Percentiles rank a stretch among this genome's conserved stretches.
Conservation (phyloP, 495 filamentous ascomycete species). For the Choiromyces venosus region DNA sequence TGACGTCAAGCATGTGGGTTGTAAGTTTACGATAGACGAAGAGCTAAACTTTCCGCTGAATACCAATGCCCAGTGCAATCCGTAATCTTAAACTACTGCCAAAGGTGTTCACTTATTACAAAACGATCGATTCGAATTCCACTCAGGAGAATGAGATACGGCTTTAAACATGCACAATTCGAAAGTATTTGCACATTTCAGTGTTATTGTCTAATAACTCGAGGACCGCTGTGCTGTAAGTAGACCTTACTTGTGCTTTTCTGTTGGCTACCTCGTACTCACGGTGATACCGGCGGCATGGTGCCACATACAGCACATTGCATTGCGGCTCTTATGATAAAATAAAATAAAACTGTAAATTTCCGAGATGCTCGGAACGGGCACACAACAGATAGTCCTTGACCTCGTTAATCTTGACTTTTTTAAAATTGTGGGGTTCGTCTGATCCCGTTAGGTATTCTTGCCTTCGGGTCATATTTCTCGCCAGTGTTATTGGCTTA, state of each 20-base stretch:
- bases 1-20: not conserved
- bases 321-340: not conserved
- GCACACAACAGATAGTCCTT: not conserved
- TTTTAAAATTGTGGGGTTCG: not conserved
- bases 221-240: not conserved
- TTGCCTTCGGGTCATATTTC: not conserved
- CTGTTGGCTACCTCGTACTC: not conserved
- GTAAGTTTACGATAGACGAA: not conserved
- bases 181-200: not conserved
- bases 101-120: not conserved
- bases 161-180: not conserved
- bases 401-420: not conserved
- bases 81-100: not conserved
- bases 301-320: not conserved
- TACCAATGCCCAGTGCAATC: not conserved
- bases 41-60: not conserved
- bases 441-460: not conserved
- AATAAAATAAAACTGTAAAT: not conserved
- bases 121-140: not conserved
- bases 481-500: not conserved
- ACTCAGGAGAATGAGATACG: not conserved
- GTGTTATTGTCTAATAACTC: not conserved
- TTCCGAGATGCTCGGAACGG: not conserved
- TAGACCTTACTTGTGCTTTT: not conserved
- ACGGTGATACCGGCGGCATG: not conserved